Evolutionary conservation across 176 grass and related monocot genomes (phyloP), one percentile per base, ranked within the genome.

Genomic region (Avena atlantica): DNA sequence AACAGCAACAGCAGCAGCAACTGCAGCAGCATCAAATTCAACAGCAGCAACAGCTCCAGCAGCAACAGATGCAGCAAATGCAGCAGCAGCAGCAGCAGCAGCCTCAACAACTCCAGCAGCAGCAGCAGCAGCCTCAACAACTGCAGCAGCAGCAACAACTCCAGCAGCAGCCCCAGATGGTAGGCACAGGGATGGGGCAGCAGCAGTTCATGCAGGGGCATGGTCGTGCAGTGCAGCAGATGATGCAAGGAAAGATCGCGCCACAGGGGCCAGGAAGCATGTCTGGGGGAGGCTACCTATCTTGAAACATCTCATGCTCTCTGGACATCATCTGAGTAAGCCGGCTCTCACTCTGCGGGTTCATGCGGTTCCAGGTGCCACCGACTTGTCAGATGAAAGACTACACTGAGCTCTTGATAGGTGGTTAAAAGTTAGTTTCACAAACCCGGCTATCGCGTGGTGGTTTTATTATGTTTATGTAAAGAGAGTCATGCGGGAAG

Each of bases 211-310:
- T 94, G 68, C 94, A 93, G 53, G 87, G 89, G 23, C 93, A 91
- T 40, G 84, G 88, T 56, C 88, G 93, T 69, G 50, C 89, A 0
- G 89, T 91, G 36, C 93, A 95, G 44, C 93, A 95, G 62, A 91
- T 99, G 93, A 90, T 95, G 76, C 94, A 93, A 83, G 92, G 90
- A 14, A 97, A 92, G 86, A 78, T 92, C 23, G 2, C 84, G 16
- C 86, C 80, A 4, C 82, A 94, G 55, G 91, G 94, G 20, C 87
- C 80, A 7, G 71, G 86, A 9, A 89, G 42, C 72, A 92, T 95
- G 88, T 74, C 93, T 48, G 93, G 93, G 69, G 90, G 90, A 71
- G 90, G 86, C 34, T 92, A 90, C 76, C 78, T 90, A 79, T 84
- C 93, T 73, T 94, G 83, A 90, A 69, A 78, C 40, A 68, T 23